These are phyloP conservation scores for Lithospermum erythrorhizon DNA, from an alignment of 257 asterid genomes.

Conservation along the genomic window DNA sequence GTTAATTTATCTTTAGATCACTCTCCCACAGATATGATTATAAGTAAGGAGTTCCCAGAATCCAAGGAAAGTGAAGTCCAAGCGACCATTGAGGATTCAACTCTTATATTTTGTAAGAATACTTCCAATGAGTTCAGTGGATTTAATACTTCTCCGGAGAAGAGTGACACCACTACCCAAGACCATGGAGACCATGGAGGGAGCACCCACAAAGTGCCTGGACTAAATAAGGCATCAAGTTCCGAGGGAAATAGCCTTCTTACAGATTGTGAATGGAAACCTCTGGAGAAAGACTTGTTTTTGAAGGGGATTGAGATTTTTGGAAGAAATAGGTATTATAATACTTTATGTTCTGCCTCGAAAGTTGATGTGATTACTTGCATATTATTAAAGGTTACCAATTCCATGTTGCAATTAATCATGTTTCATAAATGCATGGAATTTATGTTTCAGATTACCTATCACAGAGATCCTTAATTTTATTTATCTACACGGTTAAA, in stretches of 20 bases:
- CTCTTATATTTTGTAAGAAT: constrained; percentile 17
- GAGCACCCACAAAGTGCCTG: constrained; percentile 19
- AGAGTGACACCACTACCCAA: constrained; percentile 15
- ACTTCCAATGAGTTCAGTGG: constrained; percentile 11
- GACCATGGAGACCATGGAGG: constrained; percentile 30
- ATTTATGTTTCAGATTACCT: not conserved
- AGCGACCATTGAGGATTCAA: constrained; percentile 14
- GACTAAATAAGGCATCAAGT: constrained; percentile 17
- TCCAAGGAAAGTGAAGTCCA: constrained; percentile 24
- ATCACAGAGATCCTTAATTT: too few relatives aligned
- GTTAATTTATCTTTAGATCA: constrained; percentile 14
- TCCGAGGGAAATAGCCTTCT: constrained; percentile 16
- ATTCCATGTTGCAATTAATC: too few relatives aligned
- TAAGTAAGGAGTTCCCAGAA: constrained; percentile 19
- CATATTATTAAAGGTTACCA: too few relatives aligned
- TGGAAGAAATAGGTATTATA: constrained; percentile 74
- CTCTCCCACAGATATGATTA: constrained; percentile 14
- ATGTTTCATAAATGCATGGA: not conserved
- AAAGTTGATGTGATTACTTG: not conserved
- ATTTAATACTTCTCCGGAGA: constrained; percentile 18
- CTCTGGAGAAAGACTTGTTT: constrained; percentile 84
- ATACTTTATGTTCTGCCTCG: not conserved
- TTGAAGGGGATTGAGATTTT: constrained; percentile 80
- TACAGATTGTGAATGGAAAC: constrained; percentile 48
- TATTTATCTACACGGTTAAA: too few relatives aligned